Conservation (phyloP, 2,329 filamentous ascomycete genomes). For the Epichloe aotearoae region DNA sequence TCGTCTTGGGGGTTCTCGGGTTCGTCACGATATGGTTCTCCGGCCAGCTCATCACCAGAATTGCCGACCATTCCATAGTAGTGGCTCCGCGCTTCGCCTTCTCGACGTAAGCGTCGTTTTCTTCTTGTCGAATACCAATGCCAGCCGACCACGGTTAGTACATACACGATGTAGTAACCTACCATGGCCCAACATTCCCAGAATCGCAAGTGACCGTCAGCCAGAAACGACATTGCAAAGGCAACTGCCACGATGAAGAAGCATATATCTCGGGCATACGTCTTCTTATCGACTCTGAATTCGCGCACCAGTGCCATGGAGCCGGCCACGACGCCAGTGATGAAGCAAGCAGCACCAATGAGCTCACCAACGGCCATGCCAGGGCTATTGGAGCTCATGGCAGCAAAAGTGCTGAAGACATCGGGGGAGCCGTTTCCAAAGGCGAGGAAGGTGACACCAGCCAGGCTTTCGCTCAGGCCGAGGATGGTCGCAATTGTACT, state of each 20-base stretch:
- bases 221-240: slow-evolving; percentile 79
- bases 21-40: slow-evolving; percentile 51
- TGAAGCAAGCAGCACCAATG: slow-evolving; percentile 89
- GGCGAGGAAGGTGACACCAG: slow-evolving; percentile 89
- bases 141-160: slow-evolving; percentile 76
- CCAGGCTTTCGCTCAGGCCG: slow-evolving; percentile 89
- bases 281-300: slow-evolving; percentile 79
- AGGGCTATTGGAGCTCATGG: slow-evolving; percentile 94
- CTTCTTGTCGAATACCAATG: slow-evolving; percentile 69
- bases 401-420: slow-evolving; percentile 96
- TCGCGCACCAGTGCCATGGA: slow-evolving; percentile 96
- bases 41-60: slow-evolving; percentile 37
- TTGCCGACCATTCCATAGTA: slow-evolving; percentile 45
- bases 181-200: slow-evolving; percentile 94
- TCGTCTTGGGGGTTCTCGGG: slow-evolving; percentile 23
- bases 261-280: slow-evolving; percentile 79
- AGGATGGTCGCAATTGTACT: slow-evolving; percentile 82
- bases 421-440: slow-evolving; percentile 97
- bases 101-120: slow-evolving; percentile 46
- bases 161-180: slow-evolving; percentile 80
- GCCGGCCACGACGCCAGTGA: slow-evolving; percentile 88
- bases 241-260: slow-evolving; percentile 82
- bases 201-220: slow-evolving; percentile 67
- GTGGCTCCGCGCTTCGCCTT: slow-evolving; percentile 61
- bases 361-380: slow-evolving; percentile 92